phyloP scores from a whole-genome alignment of 495 filamentous ascomycete species.

The Penicillium coprophilum region DNA sequence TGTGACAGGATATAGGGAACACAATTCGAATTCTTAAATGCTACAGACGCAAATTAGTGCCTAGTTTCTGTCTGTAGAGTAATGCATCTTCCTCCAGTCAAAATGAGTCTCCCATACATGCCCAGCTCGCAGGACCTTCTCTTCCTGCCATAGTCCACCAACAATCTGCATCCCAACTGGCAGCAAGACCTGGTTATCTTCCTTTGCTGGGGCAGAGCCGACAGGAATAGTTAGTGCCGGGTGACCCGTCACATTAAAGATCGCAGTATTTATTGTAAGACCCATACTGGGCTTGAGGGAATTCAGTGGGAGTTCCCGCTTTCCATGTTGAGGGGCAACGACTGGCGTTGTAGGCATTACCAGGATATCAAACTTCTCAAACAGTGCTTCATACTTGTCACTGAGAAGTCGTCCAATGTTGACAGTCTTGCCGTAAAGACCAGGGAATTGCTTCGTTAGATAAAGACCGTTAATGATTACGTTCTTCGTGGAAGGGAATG shows the following conservation, averaged over 20 bases:
- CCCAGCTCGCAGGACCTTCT: slow-evolving; percentile 47
- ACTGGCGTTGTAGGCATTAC: slow-evolving; percentile 51
- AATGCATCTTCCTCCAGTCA: slow-evolving; percentile 47
- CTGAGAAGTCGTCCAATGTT: slow-evolving; percentile 44
- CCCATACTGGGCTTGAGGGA: slow-evolving; percentile 45
- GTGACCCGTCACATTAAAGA: slow-evolving; percentile 59
- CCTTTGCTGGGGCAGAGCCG: slow-evolving; percentile 46
- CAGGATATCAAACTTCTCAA: slow-evolving; percentile 45
- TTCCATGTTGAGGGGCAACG: slow-evolving; percentile 39
- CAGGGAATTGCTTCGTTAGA: slow-evolving; percentile 37
- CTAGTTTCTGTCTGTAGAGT: slow-evolving; percentile 11
- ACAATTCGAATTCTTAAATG: not conserved
- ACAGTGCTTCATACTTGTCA: slow-evolving; percentile 45
- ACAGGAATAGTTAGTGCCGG: slow-evolving; percentile 57
- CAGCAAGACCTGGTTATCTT: slow-evolving; percentile 45
- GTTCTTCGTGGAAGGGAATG: slow-evolving; percentile 45
- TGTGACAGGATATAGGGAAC: not conserved
- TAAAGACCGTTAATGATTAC: slow-evolving; percentile 45
- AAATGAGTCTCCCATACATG: slow-evolving; percentile 51
- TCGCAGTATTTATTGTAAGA: slow-evolving; percentile 53
- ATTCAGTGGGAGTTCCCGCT: slow-evolving; percentile 38
- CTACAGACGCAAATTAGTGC: not conserved
- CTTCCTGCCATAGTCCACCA: slow-evolving; percentile 43
- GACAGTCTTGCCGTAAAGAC: slow-evolving; percentile 41
- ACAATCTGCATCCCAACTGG: slow-evolving; percentile 61